Conservation (phyloP, 805 yeast species). For the Barnettozyma pratensis region DNA sequence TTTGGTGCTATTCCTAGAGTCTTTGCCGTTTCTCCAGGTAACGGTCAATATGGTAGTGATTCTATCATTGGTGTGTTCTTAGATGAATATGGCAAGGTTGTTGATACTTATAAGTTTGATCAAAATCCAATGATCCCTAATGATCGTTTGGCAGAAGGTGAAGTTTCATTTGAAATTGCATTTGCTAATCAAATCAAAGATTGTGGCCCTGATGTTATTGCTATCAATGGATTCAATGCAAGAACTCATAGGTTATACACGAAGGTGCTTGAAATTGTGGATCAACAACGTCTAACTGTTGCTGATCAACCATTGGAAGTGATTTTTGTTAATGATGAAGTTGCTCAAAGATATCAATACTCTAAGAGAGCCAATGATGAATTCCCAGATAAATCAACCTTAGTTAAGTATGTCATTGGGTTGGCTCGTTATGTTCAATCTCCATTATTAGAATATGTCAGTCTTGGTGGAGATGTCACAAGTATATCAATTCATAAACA, state of each 20-base stretch:
- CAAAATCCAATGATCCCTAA: conserved; percentile 53
- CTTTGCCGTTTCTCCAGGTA: conserved; percentile 78
- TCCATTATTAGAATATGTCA: conserved; percentile 86
- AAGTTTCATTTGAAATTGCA: conserved; percentile 57
- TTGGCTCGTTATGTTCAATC: conserved; percentile 89
- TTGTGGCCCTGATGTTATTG: conserved; percentile 84
- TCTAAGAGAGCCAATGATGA: conserved; percentile 72
- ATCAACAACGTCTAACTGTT: conserved; percentile 47
- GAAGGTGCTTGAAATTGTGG: conserved; percentile 50
- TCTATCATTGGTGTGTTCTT: conserved; percentile 80
- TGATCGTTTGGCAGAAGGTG: conserved; percentile 38
- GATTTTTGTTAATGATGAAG: conserved; percentile 87
- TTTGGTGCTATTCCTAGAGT: conserved; percentile 84
- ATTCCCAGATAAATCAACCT: conserved; percentile 76
- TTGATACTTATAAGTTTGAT: conserved; percentile 73
- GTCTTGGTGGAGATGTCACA: conserved; percentile 68
- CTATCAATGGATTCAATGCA: conserved; percentile 82
- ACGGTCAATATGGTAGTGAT: conserved; percentile 73
- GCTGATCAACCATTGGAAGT: conserved; percentile 56
- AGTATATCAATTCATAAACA: conserved; percentile 65
- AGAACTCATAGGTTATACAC: conserved; percentile 57
- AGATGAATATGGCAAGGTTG: conserved; percentile 75
- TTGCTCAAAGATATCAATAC: conserved; percentile 82
- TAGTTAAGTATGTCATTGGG: conserved; percentile 80
- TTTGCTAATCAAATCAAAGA: conserved; percentile 56